These are phyloP conservation scores for Colletotrichum sp. DNA, from an alignment of 2,329 filamentous ascomycete genomes.

Conservation along the genomic window DNA sequence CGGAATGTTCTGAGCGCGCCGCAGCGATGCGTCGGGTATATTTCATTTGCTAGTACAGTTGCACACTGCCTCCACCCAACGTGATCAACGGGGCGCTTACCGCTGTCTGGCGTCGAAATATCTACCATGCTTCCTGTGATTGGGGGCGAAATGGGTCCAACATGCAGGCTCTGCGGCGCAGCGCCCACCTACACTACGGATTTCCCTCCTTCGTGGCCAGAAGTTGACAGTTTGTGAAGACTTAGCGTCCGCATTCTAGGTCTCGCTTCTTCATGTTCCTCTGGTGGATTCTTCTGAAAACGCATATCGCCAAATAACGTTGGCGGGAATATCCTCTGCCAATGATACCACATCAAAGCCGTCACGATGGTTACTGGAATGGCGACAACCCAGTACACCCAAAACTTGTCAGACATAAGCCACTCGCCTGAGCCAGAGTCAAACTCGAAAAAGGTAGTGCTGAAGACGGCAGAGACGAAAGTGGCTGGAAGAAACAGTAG, in stretches of 20 bases:
- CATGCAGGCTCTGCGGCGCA: background rate
- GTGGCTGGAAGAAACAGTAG: constrained; percentile 55
- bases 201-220: accelerated
- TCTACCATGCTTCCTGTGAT: background rate
- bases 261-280: accelerated
- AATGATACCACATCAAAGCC: constrained; percentile 22
- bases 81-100: background rate
- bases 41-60: background rate
- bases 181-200: background rate
- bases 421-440: constrained; percentile 28
- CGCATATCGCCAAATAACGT: background rate
- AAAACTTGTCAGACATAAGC: constrained; percentile 35
- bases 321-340: background rate
- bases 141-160: too few species aligned
- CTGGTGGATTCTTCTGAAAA: background rate
- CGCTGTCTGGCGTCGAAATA: background rate
- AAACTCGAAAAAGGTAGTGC: constrained; percentile 47
- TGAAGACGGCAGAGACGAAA: constrained; percentile 53
- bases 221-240: background rate
- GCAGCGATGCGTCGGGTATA: background rate
- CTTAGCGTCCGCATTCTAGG: background rate
- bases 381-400: constrained; percentile 39
- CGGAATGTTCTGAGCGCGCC: background rate
- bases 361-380: constrained; percentile 31
- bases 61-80: background rate